phyloP scores from a whole-genome alignment of 345 rosid genomes.

The Murraya paniculata region DNA sequence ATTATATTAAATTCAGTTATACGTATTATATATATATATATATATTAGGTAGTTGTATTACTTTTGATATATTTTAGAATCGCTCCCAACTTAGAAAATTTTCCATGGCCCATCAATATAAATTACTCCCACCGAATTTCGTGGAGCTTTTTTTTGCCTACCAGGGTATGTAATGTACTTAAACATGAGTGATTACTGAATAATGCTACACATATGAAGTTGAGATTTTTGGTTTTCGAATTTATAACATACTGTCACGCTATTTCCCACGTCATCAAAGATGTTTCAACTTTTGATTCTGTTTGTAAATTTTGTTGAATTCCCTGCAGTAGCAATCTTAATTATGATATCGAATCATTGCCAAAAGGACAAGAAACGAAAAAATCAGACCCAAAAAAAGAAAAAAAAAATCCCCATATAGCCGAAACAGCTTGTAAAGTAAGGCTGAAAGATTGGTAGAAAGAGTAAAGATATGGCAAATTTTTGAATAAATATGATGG shows the following conservation, averaged over 20 bases:
- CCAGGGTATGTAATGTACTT: too few species aligned
- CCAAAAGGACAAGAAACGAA: neutral
- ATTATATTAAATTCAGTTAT: too few species aligned
- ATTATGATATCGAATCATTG: neutral
- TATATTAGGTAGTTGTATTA: too few species aligned
- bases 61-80: too few species aligned
- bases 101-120: neutral
- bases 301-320: neutral
- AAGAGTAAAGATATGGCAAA: neutral
- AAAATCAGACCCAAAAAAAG: too few species aligned
- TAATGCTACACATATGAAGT: too few species aligned
- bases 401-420: too few species aligned
- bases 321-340: neutral
- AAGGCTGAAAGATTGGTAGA: neutral
- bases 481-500: neutral
- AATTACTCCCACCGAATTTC: neutral
- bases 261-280: too few species aligned
- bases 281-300: neutral
- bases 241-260: too few species aligned
- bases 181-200: too few species aligned
- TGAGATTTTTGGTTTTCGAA: neutral
- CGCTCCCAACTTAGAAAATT: neutral
- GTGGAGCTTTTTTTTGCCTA: neutral
- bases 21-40: accelerated
- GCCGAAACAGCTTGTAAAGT: neutral